Evolutionary conservation across 805 yeast species (phyloP).

Genomic region (Pichia sporocuriosa): DNA sequence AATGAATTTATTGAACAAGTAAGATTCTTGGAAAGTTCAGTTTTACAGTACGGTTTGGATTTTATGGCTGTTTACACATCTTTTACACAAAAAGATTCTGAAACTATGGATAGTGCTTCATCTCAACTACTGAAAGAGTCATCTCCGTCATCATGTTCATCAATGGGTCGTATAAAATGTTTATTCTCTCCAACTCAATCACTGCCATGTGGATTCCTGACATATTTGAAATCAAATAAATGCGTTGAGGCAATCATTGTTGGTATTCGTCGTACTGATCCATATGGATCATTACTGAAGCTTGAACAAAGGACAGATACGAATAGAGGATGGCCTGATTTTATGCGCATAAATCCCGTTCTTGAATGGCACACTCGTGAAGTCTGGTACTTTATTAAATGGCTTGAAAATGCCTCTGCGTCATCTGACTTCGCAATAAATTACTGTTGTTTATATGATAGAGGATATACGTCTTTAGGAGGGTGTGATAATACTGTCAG

Average conservation of each 20-base stretch:
- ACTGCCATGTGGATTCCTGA: conserved; percentile 52
- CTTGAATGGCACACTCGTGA: conserved; percentile 81
- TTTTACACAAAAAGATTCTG: neutral
- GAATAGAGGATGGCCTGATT: conserved; percentile 88
- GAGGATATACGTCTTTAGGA: conserved; percentile 88
- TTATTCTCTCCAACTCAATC: conserved; percentile 28
- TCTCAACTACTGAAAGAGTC: neutral
- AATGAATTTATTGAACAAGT: conserved; percentile 66
- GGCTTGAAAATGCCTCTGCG: conserved; percentile 39
- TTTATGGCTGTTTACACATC: conserved; percentile 24
- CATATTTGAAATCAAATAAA: conserved; percentile 48
- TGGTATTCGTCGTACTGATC: conserved; percentile 86
- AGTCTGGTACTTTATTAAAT: conserved; percentile 64
- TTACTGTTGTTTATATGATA: conserved; percentile 73
- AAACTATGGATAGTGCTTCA: neutral
- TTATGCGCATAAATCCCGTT: conserved; percentile 79
- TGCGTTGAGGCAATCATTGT: conserved; percentile 69
- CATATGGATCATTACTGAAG: conserved; percentile 57
- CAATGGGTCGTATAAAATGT: conserved; percentile 1
- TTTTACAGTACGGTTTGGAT: conserved; percentile 47
- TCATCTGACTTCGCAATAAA: conserved; percentile 29
- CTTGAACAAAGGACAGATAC: conserved; percentile 68
- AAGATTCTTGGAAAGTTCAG: conserved; percentile 53
- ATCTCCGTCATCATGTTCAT: neutral
- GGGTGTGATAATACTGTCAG: conserved; percentile 62